Conservation (phyloP, 73 alveolate species). For the Paramecium tetraurelia region DNA sequence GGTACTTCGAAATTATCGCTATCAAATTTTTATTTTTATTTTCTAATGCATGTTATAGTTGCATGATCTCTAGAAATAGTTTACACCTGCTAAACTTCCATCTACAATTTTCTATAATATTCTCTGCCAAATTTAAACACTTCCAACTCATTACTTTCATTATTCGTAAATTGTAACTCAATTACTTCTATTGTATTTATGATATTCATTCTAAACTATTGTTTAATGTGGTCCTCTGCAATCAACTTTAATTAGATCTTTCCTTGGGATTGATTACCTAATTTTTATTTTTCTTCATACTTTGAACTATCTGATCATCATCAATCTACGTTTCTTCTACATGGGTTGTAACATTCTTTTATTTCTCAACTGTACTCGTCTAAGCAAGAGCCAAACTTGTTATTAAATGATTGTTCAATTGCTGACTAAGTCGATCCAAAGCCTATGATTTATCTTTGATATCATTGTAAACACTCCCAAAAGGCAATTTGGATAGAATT, state of each 20-base stretch:
- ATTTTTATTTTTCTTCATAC: background rate
- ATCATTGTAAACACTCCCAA: conserved; percentile 17
- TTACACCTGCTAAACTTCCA: background rate
- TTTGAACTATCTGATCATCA: background rate
- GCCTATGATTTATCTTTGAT: conserved; percentile 18
- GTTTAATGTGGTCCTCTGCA: background rate
- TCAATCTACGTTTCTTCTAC: background rate
- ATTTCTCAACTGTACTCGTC: background rate
- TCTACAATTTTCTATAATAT: conserved; percentile 2
- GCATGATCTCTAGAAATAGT: conserved; percentile 45
- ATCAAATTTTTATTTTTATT: background rate
- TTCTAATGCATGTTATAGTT: background rate
- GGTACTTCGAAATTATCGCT: background rate
- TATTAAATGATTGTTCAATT: background rate
- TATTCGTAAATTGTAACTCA: background rate
- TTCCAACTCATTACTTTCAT: background rate
- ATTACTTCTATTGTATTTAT: conserved; percentile 25
- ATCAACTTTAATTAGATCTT: background rate
- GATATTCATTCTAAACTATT: background rate
- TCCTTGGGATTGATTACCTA: background rate
- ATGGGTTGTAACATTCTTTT: background rate
- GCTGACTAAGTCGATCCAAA: background rate
- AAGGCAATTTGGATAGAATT: background rate
- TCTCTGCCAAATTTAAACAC: conserved; percentile 29
- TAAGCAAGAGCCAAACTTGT: background rate